A percentile compares a stretch with the other conserved stretches of the same genome.
phyloP scores from a whole-genome alignment of 2,329 filamentous ascomycete genomes.

The Xylariaceae sp. region DNA sequence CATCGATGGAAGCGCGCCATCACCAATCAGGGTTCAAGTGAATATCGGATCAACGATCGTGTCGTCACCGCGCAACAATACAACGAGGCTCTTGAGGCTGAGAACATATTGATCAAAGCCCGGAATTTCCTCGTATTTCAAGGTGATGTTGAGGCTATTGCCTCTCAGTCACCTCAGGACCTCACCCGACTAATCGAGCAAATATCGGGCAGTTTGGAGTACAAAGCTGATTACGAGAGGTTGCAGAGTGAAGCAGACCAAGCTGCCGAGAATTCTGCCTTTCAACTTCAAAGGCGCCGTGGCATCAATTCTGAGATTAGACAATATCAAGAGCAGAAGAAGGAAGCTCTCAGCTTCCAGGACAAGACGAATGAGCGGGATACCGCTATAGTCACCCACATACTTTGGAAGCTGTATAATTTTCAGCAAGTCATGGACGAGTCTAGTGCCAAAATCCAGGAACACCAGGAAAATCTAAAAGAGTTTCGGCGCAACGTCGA shows the following conservation, averaged over 20 bases:
- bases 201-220: constrained; percentile 94
- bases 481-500: constrained; percentile 89
- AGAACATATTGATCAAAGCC: constrained; percentile 98
- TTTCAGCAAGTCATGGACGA: constrained; percentile 93
- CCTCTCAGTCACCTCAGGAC: constrained; percentile 91
- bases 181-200: constrained; percentile 94
- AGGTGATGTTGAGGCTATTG: constrained; percentile 96
- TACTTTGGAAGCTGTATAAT: constrained; percentile 95
- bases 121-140: constrained; percentile 98
- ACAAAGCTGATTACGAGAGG: constrained; percentile 90
- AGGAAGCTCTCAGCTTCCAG: constrained; percentile 91
- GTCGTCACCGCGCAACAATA: constrained; percentile 89
- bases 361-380: constrained; percentile 90
- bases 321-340: constrained; percentile 96
- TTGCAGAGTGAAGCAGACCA: constrained; percentile 87
- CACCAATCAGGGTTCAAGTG: constrained; percentile 84
- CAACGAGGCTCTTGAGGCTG: constrained; percentile 87
- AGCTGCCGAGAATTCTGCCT: constrained; percentile 85
- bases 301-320: constrained; percentile 98
- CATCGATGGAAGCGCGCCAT: constrained; percentile 97
- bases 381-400: constrained; percentile 88
- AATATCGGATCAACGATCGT: constrained; percentile 96
- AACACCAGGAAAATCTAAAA: constrained; percentile 92
- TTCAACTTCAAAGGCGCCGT: constrained; percentile 85
- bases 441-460: constrained; percentile 87